Evolutionary conservation across 345 rosid genomes (phyloP).

Genomic region (Syzygium jambos): DNA sequence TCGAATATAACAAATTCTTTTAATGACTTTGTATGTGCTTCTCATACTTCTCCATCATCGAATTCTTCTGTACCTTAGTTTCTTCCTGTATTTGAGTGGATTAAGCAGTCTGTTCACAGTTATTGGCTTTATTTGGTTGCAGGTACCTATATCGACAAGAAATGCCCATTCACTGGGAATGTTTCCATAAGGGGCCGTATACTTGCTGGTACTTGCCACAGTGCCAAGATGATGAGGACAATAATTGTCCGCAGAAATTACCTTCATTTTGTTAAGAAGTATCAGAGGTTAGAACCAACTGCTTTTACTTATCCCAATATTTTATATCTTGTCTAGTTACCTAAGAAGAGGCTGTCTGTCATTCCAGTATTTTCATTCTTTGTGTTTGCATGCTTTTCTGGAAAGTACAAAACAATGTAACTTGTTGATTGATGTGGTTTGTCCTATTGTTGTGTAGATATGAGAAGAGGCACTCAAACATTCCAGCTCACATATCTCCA

Average conservation of each 20-base stretch:
- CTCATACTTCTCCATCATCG: not conserved
- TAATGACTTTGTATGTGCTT: not conserved
- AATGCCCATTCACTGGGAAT: slow-evolving; percentile 8
- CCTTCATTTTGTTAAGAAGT: slow-evolving; percentile 5
- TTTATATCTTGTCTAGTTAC: not conserved
- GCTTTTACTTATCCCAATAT: not conserved
- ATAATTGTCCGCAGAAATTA: slow-evolving; percentile 4
- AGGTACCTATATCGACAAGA: slow-evolving; percentile 10
- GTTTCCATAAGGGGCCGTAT: slow-evolving; percentile 8
- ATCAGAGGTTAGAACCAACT: not conserved
- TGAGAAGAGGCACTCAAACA: slow-evolving; percentile 37
- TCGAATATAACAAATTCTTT: not conserved
- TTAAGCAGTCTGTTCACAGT: not conserved
- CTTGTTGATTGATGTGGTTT: not conserved
- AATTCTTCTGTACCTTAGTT: not conserved
- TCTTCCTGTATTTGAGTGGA: not conserved
- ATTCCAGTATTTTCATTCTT: not conserved
- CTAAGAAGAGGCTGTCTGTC: not conserved
- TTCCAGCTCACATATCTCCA: slow-evolving; percentile 30
- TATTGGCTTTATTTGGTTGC: not conserved
- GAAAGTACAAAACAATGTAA: not conserved
- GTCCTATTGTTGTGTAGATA: not conserved
- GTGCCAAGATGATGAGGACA: slow-evolving; percentile 6
- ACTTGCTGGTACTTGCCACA: slow-evolving; percentile 6
- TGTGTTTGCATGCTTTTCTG: not conserved